Base-by-base conservation (phyloP, 352 stramenopile genomes). In the Phytopythium ostracodes region DNA sequence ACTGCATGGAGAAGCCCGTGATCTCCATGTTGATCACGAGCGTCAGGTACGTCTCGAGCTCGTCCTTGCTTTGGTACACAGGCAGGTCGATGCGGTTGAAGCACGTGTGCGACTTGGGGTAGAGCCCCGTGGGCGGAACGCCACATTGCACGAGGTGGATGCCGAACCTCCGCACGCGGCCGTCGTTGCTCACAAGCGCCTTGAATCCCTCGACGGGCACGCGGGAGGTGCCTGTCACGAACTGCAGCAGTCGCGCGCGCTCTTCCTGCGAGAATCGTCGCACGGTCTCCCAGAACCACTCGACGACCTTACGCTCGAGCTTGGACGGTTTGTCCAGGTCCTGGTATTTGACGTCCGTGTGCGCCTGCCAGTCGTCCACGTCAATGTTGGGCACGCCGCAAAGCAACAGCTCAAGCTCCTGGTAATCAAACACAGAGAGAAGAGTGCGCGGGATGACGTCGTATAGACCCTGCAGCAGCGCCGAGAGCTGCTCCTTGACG, bases 11-110 rank as follows among this genome's bases (percentile, higher is more conserved):
- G 67, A 99, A 99, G 38, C 95, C 95, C 18, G 95, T 98, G 66
- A 96, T 89, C 73, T 98, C 94, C 95, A 99, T 99, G 59, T 98
- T 98, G 64, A 99, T 99, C 14, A 98, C 96, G 58, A 98, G 90
- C 11, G 98, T 84, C 14, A 99, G 79, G 74, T 98, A 98, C 66
- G 97, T 96, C 68, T 91, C 88, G 70, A 99, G 84, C 75, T 91
- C 72, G 67, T 91, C 62, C 15, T 79, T 79, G 10, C 75, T 84
- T 24, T 76, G 71, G 63, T 94, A 94, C 56, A 91, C 62, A 11
- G 87, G 87, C n/a, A 96, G 54, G 53, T 96, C 87, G 36, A 96
- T 86, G 50, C 84, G 87, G 70, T 96, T 96, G 67, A 96, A 94
- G 72, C 87, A 96, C 29, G 85, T 96, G 74, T 96, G 87, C 17